These are phyloP conservation scores for Baudoinia panamericana DNA, from an alignment of 495 filamentous ascomycete genomes.

Conservation along the genomic window DNA sequence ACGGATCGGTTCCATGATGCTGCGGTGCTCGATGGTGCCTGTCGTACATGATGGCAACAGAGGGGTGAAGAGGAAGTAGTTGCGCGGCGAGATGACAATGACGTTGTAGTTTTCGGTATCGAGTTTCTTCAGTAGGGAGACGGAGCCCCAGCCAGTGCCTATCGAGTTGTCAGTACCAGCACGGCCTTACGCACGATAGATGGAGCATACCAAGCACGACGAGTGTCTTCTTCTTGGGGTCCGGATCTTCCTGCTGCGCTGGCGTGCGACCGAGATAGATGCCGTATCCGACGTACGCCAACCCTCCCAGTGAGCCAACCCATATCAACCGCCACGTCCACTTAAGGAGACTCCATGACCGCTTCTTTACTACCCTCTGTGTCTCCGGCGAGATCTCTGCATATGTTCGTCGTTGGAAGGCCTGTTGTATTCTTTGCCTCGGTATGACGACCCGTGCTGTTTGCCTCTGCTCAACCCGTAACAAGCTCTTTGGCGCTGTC, in stretches of 20 bases:
- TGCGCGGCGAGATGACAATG: constrained; percentile 86
- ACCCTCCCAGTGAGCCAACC: constrained; percentile 50
- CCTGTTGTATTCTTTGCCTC: constrained; percentile 6
- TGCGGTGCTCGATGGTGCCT: constrained; percentile 93
- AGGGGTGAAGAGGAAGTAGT: constrained; percentile 99
- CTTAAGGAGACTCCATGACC: constrained; percentile 34
- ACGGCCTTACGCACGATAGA: neutral
- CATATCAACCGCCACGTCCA: constrained; percentile 71
- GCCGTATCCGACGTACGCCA: constrained; percentile 60
- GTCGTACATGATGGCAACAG: constrained; percentile 94
- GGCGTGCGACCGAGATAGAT: constrained; percentile 74
- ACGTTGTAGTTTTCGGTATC: constrained; percentile 98
- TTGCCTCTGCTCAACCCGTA: neutral
- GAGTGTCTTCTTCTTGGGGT: constrained; percentile 89
- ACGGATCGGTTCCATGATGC: constrained; percentile 97
- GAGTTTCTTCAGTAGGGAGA: constrained; percentile 93
- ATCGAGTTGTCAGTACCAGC: constrained; percentile 3
- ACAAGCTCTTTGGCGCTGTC: constrained; percentile 6
- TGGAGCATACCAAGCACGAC: constrained; percentile 69
- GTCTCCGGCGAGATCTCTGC: constrained; percentile 17
- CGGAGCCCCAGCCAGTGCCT: constrained; percentile 95
- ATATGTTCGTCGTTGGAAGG: constrained; percentile 17
- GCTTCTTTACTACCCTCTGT: constrained; percentile 27
- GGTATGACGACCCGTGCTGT: neutral
- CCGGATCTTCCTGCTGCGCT: constrained; percentile 62